Percentiles rank a stretch among this genome's conserved stretches.
Evolutionary conservation across 2,329 filamentous ascomycete genomes (phyloP).

Genomic region (Pseudogymnoascus sp.): DNA sequence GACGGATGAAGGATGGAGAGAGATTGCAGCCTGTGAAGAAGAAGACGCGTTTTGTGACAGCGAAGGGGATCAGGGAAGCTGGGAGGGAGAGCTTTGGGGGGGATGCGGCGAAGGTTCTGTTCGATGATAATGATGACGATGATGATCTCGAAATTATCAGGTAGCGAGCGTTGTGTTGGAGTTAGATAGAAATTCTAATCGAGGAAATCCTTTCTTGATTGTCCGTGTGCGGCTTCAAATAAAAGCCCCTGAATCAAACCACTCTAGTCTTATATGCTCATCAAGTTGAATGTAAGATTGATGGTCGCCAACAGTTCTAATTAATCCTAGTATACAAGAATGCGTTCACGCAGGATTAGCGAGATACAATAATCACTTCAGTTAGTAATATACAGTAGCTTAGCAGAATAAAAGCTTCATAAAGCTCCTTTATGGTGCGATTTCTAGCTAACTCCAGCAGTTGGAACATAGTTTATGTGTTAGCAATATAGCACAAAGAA

Average conservation of each 20-base stretch:
- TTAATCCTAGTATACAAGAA: neutral
- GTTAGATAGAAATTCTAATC: neutral
- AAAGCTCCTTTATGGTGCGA: neutral
- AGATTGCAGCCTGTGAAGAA: slow-evolving; percentile 46
- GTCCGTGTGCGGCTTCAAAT: neutral
- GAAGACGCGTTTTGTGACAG: slow-evolving; percentile 73
- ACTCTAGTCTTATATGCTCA: neutral
- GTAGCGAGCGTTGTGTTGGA: slow-evolving; percentile 2
- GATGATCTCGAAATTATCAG: slow-evolving; percentile 28
- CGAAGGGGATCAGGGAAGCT: slow-evolving; percentile 68
- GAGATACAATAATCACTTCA: neutral
- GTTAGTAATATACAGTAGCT: neutral
- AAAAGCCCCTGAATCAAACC: neutral
- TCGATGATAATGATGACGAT: slow-evolving; percentile 25
- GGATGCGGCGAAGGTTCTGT: slow-evolving; percentile 30
- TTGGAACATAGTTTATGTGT: neutral
- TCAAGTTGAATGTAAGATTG: neutral
- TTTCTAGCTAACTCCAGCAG: neutral
- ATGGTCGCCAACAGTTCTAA: neutral
- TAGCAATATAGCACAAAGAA: neutral
- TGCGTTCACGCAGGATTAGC: neutral
- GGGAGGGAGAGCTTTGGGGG: slow-evolving; percentile 63
- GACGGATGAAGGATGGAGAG: slow-evolving; percentile 55
- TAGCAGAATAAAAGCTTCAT: neutral
- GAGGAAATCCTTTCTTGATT: neutral